Conservation (phyloP, 495 filamentous ascomycete species). For the Bacidia gigantensis region DNA sequence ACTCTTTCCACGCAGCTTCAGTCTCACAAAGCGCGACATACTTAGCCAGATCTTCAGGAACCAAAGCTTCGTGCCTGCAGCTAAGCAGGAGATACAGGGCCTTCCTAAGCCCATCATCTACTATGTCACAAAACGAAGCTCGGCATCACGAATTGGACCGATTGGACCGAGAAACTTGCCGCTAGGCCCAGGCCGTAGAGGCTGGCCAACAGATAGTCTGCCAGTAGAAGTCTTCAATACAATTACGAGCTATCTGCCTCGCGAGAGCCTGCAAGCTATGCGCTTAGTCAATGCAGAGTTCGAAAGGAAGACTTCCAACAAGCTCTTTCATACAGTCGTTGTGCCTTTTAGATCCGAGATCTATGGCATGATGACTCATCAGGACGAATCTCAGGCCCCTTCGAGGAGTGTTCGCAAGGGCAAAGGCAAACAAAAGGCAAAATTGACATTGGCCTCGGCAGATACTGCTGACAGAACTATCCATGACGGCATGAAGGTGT, state of each 20-base stretch:
- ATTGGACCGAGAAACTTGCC: background rate
- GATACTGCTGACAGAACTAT: background rate
- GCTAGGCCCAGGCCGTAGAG: conserved; percentile 5
- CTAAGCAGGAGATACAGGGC: background rate
- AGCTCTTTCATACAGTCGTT: conserved; percentile 36
- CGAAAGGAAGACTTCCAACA: conserved; percentile 31
- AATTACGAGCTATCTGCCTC: conserved; percentile 32
- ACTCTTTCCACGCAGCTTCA: conserved; percentile 7
- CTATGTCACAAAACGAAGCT: background rate
- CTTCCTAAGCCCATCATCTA: background rate
- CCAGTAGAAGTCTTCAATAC: conserved; percentile 38
- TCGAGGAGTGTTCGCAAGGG: conserved; percentile 13
- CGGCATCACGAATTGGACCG: background rate
- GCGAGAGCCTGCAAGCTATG: conserved; percentile 33
- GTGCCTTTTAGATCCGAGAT: conserved; percentile 41
- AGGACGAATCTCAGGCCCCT: background rate
- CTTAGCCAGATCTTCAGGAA: conserved; percentile 5
- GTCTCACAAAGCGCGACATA: background rate
- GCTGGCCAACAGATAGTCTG: conserved; percentile 28
- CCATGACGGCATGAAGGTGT: conserved; percentile 32
- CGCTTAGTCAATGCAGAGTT: conserved; percentile 41
- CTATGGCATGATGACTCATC: conserved; percentile 27
- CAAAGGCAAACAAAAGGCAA: conserved; percentile 21
- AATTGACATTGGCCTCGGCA: background rate
- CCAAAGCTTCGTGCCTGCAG: conserved; percentile 9